Base-by-base conservation (phyloP, 2,329 filamentous ascomycete genomes). In the Ramichloridium luteum region DNA sequence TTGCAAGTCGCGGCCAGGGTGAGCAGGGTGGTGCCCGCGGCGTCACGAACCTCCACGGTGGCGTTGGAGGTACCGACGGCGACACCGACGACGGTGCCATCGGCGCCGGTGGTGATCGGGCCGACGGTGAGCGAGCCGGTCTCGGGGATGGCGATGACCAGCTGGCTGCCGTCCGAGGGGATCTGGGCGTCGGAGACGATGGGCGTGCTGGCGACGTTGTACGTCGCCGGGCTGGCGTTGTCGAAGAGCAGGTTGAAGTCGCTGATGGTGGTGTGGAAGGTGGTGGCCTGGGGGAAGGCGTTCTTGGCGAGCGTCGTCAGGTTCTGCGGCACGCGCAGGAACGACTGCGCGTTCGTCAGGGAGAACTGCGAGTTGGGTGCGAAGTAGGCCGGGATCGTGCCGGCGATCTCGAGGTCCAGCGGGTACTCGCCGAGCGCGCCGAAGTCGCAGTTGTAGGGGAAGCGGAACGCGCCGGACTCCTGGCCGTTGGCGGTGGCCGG, bases 391-490 rank as follows among this genome's bases (percentile, higher is more conserved):
- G 23, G 23, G 4, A 33, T 17, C 12, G 23, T 28, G n/a, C 31
- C 31, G 8, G 11, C 13, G 15, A 33, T 33, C 16, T 13, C 25
- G 4, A 33, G 31, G 18, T 33, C 31, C 11, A 33, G 13, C 16
- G 13, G 13, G 13, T 33, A 13, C 25, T n/a, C 12, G 12, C 25
- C 25, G 18, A 27, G 12, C 13, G 23, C 20, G 17, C 31, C 25
- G 18, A 33, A 33, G 23, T 33, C 25, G 31, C 31, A 33, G 22
- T 17, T 27, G 25, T 33, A 33, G n/a, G 31, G 31, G 31, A 33
- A 33, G 15, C 31, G 31, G 31, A 33, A 33, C 4, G 31, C 13
- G 17, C 31, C 31, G 12, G 31, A 28, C 25, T 33, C 23, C 11
- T 16, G 15, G 23, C 13, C 12, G 13, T 28, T 17, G n/a, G 31